Conservation (phyloP, 352 stramenopile genomes). For the Thalassiosira exigua region DNA sequence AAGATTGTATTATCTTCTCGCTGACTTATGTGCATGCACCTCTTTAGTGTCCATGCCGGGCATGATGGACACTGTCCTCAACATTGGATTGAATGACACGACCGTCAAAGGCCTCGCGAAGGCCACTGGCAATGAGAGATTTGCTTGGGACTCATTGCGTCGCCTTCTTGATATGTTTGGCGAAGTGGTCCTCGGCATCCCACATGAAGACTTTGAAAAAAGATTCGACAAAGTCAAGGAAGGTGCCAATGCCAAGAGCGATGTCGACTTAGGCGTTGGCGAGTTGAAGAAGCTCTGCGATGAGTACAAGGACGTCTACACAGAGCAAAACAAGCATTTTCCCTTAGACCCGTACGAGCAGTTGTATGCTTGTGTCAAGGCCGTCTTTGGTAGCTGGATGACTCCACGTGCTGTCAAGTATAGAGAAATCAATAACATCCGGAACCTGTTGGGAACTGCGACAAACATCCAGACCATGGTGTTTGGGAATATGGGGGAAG, state of each 20-base stretch:
- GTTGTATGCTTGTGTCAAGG: conserved; percentile 71
- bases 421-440: conserved; percentile 84
- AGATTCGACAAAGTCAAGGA: conserved; percentile 75
- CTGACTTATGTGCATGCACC: not conserved
- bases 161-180: conserved; percentile 86
- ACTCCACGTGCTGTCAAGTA: conserved; percentile 84
- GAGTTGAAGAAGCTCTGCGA: conserved; percentile 73
- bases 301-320: conserved; percentile 77
- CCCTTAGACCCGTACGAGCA: conserved; percentile 80
- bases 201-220: conserved; percentile 84
- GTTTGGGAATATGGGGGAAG: conserved; percentile 81
- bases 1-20: no score
- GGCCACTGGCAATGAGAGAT: conserved; percentile 75
- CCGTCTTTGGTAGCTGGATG: conserved; percentile 86
- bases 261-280: conserved; percentile 70
- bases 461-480: conserved; percentile 85
- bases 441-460: conserved; percentile 79
- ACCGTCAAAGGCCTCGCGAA: conserved; percentile 80
- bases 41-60: conserved; percentile 59
- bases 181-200: conserved; percentile 82
- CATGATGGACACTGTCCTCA: conserved; percentile 89
- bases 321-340: conserved; percentile 62
- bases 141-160: conserved; percentile 84
- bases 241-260: conserved; percentile 60
- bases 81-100: conserved; percentile 86